Evolutionary conservation across 768 basidiomycete species (phyloP).

Genomic region (Arthromyces matolae): DNA sequence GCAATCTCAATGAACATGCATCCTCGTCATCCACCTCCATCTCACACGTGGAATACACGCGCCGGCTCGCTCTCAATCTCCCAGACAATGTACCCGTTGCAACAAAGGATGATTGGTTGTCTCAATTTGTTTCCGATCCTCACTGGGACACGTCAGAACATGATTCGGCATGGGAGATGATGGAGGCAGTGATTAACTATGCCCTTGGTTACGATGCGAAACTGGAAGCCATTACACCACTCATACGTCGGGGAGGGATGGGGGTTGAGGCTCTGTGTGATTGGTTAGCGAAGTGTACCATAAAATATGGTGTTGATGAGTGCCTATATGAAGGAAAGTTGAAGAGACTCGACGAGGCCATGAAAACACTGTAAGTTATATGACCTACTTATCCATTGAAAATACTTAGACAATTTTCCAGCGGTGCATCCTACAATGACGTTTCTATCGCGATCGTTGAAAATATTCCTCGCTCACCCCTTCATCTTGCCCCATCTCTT

Average conservation of each 20-base stretch:
- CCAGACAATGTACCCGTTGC: not conserved
- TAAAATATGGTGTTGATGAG: slow-evolving; percentile 3
- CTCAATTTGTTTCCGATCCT: not conserved
- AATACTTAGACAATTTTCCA: not conserved
- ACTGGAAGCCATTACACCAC: not conserved
- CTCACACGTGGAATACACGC: not conserved
- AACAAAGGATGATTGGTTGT: not conserved
- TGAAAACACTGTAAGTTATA: slow-evolving; percentile 3
- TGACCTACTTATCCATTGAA: not conserved
- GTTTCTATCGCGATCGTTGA: not conserved
- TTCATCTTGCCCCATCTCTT: not conserved
- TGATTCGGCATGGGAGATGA: not conserved
- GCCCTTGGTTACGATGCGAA: not conserved
- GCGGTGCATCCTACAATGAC: not conserved
- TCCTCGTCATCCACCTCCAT: too few species aligned
- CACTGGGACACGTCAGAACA: not conserved
- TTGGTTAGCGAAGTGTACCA: slow-evolving; percentile 6
- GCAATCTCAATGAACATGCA: too few species aligned
- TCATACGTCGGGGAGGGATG: not conserved
- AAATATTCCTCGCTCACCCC: not conserved
- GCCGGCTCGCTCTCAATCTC: not conserved
- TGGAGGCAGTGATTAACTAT: not conserved
- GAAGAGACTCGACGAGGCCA: slow-evolving; percentile 8
- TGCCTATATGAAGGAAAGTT: slow-evolving; percentile 13
- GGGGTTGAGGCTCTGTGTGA: slow-evolving; percentile 2